A percentile compares a stretch with the other conserved stretches of the same genome.
Conservation (phyloP, 805 yeast genomes). For the Metschnikowia shivogae region DNA sequence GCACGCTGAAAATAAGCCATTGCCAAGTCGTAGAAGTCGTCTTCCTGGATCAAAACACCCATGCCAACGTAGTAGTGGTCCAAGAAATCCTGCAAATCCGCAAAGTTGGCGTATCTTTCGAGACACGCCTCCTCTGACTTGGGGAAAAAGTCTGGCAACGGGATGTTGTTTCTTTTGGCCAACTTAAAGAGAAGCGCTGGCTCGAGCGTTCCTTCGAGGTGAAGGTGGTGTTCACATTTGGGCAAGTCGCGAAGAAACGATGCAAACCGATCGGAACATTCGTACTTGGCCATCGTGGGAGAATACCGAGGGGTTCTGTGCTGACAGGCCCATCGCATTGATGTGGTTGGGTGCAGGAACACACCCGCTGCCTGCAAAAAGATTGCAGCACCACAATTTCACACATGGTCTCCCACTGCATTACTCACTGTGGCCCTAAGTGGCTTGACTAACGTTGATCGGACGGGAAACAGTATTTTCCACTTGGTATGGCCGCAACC, state of each 20-base stretch:
- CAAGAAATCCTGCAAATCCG: constrained; percentile 72
- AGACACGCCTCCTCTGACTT: constrained; percentile 48
- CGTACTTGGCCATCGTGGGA: constrained; percentile 11
- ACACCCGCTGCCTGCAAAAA: too few relatives aligned
- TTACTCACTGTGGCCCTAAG: too few relatives aligned
- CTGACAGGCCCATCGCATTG: background rate
- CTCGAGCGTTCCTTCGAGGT: constrained; percentile 76
- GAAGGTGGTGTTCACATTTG: constrained; percentile 85
- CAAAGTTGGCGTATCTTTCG: constrained; percentile 56
- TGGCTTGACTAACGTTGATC: too few relatives aligned
- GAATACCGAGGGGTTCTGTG: background rate
- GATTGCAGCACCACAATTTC: too few relatives aligned
- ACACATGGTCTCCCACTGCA: too few relatives aligned
- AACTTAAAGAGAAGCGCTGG: constrained; percentile 69
- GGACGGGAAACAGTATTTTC: too few relatives aligned
- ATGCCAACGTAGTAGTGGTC: constrained; percentile 79
- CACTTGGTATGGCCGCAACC: too few relatives aligned
- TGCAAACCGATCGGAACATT: constrained; percentile 29
- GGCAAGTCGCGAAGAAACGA: constrained; percentile 65
- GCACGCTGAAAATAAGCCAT: constrained; percentile 66
- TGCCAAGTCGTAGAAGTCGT: constrained; percentile 77
- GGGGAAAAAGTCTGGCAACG: constrained; percentile 63
- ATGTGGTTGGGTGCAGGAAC: background rate
- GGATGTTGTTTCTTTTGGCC: constrained; percentile 60
- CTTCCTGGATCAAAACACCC: constrained; percentile 63